Percentiles rank a stretch among this genome's conserved stretches.
Evolutionary conservation across 768 basidiomycete species (phyloP).

Genomic region (Fibroporia radiculosa): DNA sequence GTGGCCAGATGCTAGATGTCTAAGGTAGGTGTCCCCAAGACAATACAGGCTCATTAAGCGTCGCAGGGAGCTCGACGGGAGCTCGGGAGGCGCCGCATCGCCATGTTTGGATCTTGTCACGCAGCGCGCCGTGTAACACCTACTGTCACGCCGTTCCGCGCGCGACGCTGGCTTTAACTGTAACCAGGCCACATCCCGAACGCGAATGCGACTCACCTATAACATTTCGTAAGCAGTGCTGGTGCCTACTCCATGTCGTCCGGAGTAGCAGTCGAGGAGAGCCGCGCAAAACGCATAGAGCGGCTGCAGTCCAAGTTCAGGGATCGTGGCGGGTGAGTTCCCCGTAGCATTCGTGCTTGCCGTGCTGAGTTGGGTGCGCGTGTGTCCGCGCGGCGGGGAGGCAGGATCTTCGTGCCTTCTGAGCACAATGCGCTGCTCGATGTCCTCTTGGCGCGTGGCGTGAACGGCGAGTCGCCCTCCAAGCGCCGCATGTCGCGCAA

Average conservation of each 20-base stretch:
- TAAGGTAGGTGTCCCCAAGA: too few species aligned
- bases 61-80: too few species aligned
- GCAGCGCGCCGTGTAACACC: background rate
- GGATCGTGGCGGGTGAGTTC: conserved; percentile 39
- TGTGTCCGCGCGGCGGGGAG: background rate
- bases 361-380: conserved; percentile 7
- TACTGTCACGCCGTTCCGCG: background rate
- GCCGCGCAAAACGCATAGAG: conserved; percentile 50
- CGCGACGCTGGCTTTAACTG: too few species aligned
- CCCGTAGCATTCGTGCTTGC: background rate
- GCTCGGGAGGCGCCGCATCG: background rate
- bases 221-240: too few species aligned
- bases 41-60: too few species aligned
- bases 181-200: too few species aligned
- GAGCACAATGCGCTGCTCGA: conserved; percentile 41
- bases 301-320: conserved; percentile 61
- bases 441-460: conserved; percentile 43
- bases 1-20: too few species aligned
- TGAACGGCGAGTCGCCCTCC: conserved; percentile 39
- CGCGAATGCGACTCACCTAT: too few species aligned
- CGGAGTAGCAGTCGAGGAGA: conserved; percentile 40
- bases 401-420: conserved; percentile 49
- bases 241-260: background rate
- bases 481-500: conserved; percentile 22
- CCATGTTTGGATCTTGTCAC: background rate